Evolutionary conservation across 305 asterid species (phyloP).

Genomic region (Solanum chacoense): DNA sequence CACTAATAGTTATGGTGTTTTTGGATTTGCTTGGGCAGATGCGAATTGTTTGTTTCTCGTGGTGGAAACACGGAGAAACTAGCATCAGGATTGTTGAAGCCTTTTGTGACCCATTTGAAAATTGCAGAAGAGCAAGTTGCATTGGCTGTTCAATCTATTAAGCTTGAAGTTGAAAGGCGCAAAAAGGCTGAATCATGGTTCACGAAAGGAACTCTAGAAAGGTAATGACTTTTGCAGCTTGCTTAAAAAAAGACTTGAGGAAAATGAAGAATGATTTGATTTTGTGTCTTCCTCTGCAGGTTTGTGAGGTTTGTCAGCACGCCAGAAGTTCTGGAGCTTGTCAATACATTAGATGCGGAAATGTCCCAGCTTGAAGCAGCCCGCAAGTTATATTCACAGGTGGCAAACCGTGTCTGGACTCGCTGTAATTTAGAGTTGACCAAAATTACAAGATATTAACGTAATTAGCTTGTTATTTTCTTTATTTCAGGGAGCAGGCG

Average conservation of each 20-base stretch:
- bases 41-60: conserved; percentile 72
- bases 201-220: conserved; percentile 95
- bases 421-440: background rate
- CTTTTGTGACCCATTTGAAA: conserved; percentile 69
- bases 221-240: conserved; percentile 32
- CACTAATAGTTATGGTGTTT: background rate
- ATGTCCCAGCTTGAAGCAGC: conserved; percentile 95
- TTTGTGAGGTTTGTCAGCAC: conserved; percentile 91
- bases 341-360: conserved; percentile 68
- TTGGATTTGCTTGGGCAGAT: conserved; percentile 30
- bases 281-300: conserved; percentile 26
- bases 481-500: conserved; percentile 68
- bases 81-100: conserved; percentile 87
- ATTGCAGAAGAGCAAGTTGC: conserved; percentile 76
- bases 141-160: conserved; percentile 53
- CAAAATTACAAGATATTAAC: background rate
- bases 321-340: conserved; percentile 80
- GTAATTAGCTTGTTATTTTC: background rate
- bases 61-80: conserved; percentile 70
- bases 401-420: conserved; percentile 2
- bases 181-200: conserved; percentile 70
- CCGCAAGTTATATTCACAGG: conserved; percentile 74
- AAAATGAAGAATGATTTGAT: background rate
- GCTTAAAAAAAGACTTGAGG: background rate
- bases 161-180: conserved; percentile 59